Evolutionary conservation across 2,329 filamentous ascomycete species (phyloP), one percentile per base, ranked within the genome.

Genomic region (Colletotrichum eremochloae): DNA sequence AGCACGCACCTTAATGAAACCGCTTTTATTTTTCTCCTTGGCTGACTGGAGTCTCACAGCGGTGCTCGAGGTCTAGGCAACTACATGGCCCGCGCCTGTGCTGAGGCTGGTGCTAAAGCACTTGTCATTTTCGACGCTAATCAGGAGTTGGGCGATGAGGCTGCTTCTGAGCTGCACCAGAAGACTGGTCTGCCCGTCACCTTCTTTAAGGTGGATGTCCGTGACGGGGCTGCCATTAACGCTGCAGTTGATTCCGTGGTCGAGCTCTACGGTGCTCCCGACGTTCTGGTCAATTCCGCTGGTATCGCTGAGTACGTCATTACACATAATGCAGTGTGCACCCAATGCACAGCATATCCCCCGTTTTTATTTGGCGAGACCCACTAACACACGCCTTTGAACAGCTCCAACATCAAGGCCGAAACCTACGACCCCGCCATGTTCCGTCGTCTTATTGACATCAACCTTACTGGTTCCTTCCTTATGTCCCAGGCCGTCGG

Each of bases 391-490:
- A n/a, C 36, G 29, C 31, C 60, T 69, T 53, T 69, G 44, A 60
- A 63, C 55, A 77, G 76, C 81, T 94, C 92, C 80, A 95, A 95
- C 87, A 93, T 95, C 85, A 92, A 93, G 81, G 93, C 92, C 62
- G 93, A 95, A 86, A 90, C 86, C 29, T 95, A 95, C 84, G 90
- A 93, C 79, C 87, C 89, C 38, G 89, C 91, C 81, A 93, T 92
- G 87, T 95, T 94, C 88, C 91, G 92, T 61, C 90, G 90, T 68
- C 88, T 95, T 44, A 91, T 95, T 77, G 93, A 95, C 81, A 94
- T 95, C 86, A 96, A 95, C 87, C 84, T 95, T 48, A 94, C 89
- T 11, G 93, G 93, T 65, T 92, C 92, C 5, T 95, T 95, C 87
- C 85, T 95, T 75, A 91, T 94, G 86, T 87, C 92, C 24, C 92